Percentiles rank a stretch among this genome's conserved stretches.
Conservation (phyloP, 2,329 filamentous ascomycete species). For the Monascus ruber region DNA sequence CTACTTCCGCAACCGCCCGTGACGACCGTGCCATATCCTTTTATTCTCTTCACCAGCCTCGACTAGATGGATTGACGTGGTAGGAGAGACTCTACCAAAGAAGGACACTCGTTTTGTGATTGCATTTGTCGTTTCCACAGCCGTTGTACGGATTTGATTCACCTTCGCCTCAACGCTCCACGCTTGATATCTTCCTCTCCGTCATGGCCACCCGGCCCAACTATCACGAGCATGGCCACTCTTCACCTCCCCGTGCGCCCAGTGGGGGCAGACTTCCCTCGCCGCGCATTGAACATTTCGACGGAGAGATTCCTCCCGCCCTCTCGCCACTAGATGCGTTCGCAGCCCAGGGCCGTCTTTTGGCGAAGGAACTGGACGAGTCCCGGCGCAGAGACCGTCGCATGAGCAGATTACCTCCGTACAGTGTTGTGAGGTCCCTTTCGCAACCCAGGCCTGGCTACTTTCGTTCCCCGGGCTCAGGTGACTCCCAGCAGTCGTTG, state of each 20-base stretch:
- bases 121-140: too few relatives aligned
- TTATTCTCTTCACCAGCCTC: too few relatives aligned
- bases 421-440: slow-evolving; percentile 72
- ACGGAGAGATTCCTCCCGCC: slow-evolving; percentile 69
- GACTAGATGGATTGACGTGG: too few relatives aligned
- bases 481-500: slow-evolving; percentile 29
- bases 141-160: too few relatives aligned
- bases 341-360: slow-evolving; percentile 75
- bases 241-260: slow-evolving; percentile 43
- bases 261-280: slow-evolving; percentile 51
- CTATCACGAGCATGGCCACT: slow-evolving; percentile 45
- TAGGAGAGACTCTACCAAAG: too few relatives aligned
- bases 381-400: slow-evolving; percentile 61
- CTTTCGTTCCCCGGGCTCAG: slow-evolving; percentile 63
- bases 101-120: too few relatives aligned
- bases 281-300: slow-evolving; percentile 60
- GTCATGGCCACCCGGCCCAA: slow-evolving; percentile 47
- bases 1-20: too few relatives aligned
- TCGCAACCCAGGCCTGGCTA: slow-evolving; percentile 68
- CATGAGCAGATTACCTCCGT: slow-evolving; percentile 73
- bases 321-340: slow-evolving; percentile 93
- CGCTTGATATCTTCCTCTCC: too few relatives aligned
- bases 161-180: too few relatives aligned
- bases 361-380: slow-evolving; percentile 79
- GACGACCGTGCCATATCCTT: too few relatives aligned